Base-by-base conservation (phyloP, 2,329 filamentous ascomycete species). In the Lasiodiplodia hormozganensis region DNA sequence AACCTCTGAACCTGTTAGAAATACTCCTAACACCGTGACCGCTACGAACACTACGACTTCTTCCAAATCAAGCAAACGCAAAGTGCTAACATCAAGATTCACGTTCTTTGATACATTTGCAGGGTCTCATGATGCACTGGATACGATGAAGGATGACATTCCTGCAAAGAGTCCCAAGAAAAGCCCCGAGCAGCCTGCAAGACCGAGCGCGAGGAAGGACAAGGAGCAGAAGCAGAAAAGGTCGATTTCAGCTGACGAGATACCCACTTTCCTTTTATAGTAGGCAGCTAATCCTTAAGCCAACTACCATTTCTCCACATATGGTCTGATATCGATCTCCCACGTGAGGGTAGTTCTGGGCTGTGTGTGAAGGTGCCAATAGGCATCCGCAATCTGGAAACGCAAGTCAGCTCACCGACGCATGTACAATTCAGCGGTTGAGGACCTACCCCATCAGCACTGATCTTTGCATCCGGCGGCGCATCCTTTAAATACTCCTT, bases 351-450 rank as follows among this genome's bases (percentile, higher is more conserved):
- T 88, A 6, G 91, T 92, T 72, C 88, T 86, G 38, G 90, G 91
- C 82, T 97, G 93, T 0, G 89, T 91, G 76, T 97, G 93, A 74
- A 97, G 77, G 76, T 90, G 84, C 92, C 93, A 97, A 75, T 97
- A 97, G 12, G 88, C 87, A 72, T 96, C 92, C 12, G 93, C 93
- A 83, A 97, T 96, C 89, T 95, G 69, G 47, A 56, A 21, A 40
- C 16, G 14, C 10, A n/a, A 65, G 12, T 71, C 40, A 72, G 72
- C 68, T 69, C 54, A 51, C 68, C 34, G 12, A 28, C 56, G 23
- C 38, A 49, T 53, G 5, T 34, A 51, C 16, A 40, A 47, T 36
- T 64, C 58, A 40, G 52, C 25, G 54, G 54, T 23, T 69, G 21
- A 23, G 51, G 16, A 85, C 90, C 83, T 79, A 93, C 91, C 72